Evolutionary conservation across 345 rosid genomes (phyloP).

Genomic region (Luvunga scandens): DNA sequence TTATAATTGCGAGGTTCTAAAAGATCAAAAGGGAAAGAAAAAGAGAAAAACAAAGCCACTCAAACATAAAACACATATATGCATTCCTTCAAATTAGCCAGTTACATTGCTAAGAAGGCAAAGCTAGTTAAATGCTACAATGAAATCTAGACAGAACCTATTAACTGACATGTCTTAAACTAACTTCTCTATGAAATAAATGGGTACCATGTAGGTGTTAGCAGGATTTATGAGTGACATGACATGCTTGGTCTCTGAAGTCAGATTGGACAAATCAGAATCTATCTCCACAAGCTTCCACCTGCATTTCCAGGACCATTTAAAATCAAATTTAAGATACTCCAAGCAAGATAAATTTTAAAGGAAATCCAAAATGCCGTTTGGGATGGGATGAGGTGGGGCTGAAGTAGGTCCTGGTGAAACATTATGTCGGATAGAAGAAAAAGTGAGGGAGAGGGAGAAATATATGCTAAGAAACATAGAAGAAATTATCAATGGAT

Average conservation of each 20-base stretch:
- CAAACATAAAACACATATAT: not conserved
- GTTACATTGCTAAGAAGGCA: constrained; percentile 1
- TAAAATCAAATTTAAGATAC: constrained; percentile 1
- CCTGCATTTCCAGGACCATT: constrained; percentile 40
- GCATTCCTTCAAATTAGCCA: not conserved
- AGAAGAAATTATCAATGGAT: not conserved
- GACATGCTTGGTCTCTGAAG: constrained; percentile 64
- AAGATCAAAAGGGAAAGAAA: not conserved
- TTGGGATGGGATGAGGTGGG: not conserved
- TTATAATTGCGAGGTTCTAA: not conserved
- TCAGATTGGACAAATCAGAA: constrained; percentile 74
- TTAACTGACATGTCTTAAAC: not conserved
- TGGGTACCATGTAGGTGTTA: constrained; percentile 77
- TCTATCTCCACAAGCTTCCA: constrained; percentile 93
- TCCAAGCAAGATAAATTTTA: not conserved
- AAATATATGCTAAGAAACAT: not conserved
- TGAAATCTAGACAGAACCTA: constrained; percentile 15
- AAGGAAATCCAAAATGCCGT: constrained; percentile 9
- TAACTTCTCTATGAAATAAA: not conserved
- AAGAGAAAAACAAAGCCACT: not conserved
- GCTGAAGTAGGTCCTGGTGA: not conserved
- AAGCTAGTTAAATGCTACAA: not conserved
- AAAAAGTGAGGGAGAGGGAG: not conserved
- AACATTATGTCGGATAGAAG: not conserved
- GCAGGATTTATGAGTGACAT: constrained; percentile 86